phyloP scores from a whole-genome alignment of 208 protist species.

The Acanthamoeba castellanii region DNA sequence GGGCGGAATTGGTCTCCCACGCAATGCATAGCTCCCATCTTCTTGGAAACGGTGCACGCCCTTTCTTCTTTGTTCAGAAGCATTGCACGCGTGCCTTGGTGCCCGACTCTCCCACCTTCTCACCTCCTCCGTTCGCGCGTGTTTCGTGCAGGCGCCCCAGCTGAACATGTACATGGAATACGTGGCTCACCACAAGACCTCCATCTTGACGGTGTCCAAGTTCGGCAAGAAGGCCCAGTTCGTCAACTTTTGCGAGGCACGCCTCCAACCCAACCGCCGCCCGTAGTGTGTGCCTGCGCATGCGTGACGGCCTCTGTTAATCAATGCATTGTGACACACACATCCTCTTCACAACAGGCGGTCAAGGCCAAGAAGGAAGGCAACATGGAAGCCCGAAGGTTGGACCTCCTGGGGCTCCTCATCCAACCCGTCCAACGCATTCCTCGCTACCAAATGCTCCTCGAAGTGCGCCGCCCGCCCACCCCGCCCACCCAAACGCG shows the following conservation, averaged over 20 bases:
- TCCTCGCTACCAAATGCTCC: slow-evolving; percentile 52
- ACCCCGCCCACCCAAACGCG: too few species aligned
- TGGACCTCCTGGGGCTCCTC: slow-evolving; percentile 27
- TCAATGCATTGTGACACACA: too few species aligned
- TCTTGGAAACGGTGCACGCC: not conserved
- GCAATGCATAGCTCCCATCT: slow-evolving; percentile 3
- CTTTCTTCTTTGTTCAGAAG: not conserved
- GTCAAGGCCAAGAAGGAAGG: slow-evolving; percentile 29
- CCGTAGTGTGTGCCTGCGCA: too few species aligned
- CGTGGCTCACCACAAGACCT: slow-evolving; percentile 42
- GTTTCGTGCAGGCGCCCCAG: not conserved
- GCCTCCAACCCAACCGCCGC: not conserved
- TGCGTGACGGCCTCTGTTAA: too few species aligned
- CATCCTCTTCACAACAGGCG: not conserved
- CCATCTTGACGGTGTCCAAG: slow-evolving; percentile 12
- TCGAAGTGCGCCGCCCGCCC: not conserved
- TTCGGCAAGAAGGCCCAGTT: slow-evolving; percentile 1
- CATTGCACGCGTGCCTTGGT: not conserved
- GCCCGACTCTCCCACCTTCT: not conserved
- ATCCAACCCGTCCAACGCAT: slow-evolving; percentile 67
- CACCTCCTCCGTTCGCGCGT: too few species aligned
- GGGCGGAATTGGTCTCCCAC: slow-evolving; percentile 27
- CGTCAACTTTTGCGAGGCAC: slow-evolving; percentile 21
- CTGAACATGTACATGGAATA: slow-evolving; percentile 45
- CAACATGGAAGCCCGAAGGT: not conserved